These are phyloP conservation scores for Penicillium rolfsii DNA, from an alignment of 2,329 filamentous ascomycete genomes.

Conservation along the genomic window DNA sequence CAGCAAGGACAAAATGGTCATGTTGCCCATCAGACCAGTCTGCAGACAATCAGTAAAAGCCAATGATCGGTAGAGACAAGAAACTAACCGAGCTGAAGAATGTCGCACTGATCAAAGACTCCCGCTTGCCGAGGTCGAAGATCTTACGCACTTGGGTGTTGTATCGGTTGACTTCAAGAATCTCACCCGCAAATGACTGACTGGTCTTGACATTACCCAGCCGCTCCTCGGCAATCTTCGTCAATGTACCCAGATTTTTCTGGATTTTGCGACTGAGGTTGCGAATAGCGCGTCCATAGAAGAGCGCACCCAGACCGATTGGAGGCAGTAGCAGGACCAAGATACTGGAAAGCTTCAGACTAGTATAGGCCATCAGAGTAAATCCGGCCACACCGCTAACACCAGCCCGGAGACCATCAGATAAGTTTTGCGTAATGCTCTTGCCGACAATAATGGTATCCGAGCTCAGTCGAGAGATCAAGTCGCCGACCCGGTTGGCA, in stretches of 20 bases:
- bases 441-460: conserved; percentile 98
- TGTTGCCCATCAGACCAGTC: conserved; percentile 91
- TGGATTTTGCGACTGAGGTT: conserved; percentile 92
- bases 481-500: conserved; percentile 91
- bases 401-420: conserved; percentile 86
- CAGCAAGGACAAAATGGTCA: conserved; percentile 89
- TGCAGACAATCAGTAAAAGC: conserved; percentile 47
- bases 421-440: conserved; percentile 96
- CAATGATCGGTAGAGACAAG: too few relatives aligned
- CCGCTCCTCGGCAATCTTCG: conserved; percentile 98
- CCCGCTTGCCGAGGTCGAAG: conserved; percentile 82
- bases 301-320: conserved; percentile 84
- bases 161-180: conserved; percentile 87
- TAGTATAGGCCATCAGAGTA: conserved; percentile 93
- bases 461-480: conserved; percentile 92
- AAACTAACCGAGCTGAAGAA: conserved; percentile 73
- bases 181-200: conserved; percentile 92
- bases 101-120: conserved; percentile 84
- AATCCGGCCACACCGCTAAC: conserved; percentile 92
- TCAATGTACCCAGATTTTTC: conserved; percentile 86
- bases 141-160: conserved; percentile 91
- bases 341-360: conserved; percentile 84
- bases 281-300: conserved; percentile 87
- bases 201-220: conserved; percentile 95
- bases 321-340: conserved; percentile 87